A percentile compares a stretch with the other conserved stretches of the same genome.
Evolutionary conservation across 2,329 filamentous ascomycete species (phyloP).

Genomic region (Colletotrichum sp.): DNA sequence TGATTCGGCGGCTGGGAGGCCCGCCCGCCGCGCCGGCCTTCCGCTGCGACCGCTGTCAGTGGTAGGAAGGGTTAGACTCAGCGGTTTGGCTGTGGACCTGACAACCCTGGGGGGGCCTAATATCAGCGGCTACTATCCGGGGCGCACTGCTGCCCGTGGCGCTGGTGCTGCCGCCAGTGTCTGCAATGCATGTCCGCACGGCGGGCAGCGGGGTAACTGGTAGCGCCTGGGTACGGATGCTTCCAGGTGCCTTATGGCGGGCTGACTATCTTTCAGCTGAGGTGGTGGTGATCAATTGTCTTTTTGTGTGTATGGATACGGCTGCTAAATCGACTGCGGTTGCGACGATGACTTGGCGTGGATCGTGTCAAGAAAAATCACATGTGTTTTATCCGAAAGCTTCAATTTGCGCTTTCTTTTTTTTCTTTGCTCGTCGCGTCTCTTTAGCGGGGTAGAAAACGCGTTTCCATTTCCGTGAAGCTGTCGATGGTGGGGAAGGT

Average conservation of each 20-base stretch:
- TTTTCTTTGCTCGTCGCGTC: neutral
- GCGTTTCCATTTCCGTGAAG: neutral
- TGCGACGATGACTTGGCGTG: neutral
- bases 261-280: neutral
- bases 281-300: neutral
- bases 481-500: neutral
- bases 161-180: neutral
- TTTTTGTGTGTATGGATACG: neutral
- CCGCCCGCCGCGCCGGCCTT: neutral
- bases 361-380: neutral
- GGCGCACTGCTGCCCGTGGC: neutral
- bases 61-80: neutral
- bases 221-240: neutral
- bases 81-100: neutral
- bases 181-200: neutral
- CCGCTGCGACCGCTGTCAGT: neutral
- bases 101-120: neutral
- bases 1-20: slow-evolving; percentile 12
- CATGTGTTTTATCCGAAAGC: neutral
- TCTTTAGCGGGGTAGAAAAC: neutral
- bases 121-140: neutral
- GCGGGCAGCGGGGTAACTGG: neutral
- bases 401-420: neutral
- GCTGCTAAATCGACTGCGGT: neutral
- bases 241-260: neutral